Conservation (phyloP, 371 early-diverging fungal genomes). For the Chytridium lagenaria region DNA sequence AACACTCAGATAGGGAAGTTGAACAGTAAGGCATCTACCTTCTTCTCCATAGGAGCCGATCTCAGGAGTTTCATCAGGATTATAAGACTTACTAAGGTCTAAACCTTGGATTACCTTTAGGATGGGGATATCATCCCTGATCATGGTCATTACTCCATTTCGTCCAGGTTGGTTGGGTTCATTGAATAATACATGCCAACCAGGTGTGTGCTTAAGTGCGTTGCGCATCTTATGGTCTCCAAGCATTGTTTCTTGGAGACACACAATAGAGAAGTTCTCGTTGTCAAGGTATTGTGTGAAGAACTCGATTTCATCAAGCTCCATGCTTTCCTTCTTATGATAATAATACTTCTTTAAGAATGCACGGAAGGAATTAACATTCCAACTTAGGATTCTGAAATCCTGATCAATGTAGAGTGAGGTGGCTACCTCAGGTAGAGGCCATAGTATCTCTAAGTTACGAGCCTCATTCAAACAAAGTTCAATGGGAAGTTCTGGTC, state of each 20-base stretch:
- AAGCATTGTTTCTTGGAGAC: conserved; percentile 22
- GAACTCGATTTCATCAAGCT: background rate
- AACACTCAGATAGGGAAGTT: background rate
- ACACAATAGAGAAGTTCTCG: background rate
- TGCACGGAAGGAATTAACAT: conserved; percentile 3
- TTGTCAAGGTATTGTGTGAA: background rate
- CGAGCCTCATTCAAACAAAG: no score
- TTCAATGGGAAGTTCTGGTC: no score
- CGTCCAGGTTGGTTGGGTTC: background rate
- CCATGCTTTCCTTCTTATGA: background rate
- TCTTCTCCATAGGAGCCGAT: background rate
- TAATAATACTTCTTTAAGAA: background rate
- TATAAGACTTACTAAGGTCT: background rate
- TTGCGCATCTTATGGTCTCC: background rate
- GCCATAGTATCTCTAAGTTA: no score
- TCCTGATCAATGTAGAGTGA: background rate
- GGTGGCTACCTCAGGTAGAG: background rate
- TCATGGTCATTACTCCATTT: conserved; percentile 7
- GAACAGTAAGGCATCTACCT: conserved; percentile 5
- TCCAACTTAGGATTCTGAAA: conserved; percentile 9
- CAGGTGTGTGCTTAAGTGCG: background rate
- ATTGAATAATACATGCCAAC: conserved; percentile 1
- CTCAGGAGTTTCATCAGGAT: background rate
- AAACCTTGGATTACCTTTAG: background rate
- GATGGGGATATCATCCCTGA: background rate